Evolutionary conservation across 768 basidiomycete species (phyloP), one percentile per base, ranked within the genome.

Genomic region (Butyriboletus loyo): DNA sequence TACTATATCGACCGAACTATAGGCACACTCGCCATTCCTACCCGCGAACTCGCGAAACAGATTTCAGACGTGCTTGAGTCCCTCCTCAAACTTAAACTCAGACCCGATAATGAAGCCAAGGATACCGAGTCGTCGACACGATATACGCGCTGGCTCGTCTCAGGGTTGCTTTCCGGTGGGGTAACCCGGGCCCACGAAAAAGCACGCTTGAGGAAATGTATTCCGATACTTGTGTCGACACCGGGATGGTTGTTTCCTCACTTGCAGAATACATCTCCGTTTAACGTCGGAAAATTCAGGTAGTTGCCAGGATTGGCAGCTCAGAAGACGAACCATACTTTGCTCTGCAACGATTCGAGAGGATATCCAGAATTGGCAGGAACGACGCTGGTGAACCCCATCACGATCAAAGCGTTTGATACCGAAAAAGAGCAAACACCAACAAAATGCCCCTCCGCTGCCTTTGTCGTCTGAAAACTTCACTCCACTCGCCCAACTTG

Each of bases 341-440:
- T 99, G 97, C 75, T 98, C 96, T 11, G 97, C 97, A 6, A 99
- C 97, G 2, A 93, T 98, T 30, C 81, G 88, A 41, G 94, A 96
- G 59, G 93, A 94, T 60, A 96, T 99, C 3, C 91, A 98, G 71
- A 89, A 62, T 73, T 99, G 27, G 93, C 96, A 0, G 94, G 94
- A 11, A 84, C 82, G 24, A 80, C 92, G 3, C 73, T 98, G 28
- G 73, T 78, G 32, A 77, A 88, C 52, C 95, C 96, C 3, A 72
- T 94, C 43, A 82, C 97, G 69, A 84, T 96, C 70, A 91, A 92
- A 65, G 86, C 86, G 14, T 78, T 80, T 0, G 81, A 84, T 49
- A 71, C 69, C 7, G 81, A 82, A 54, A 60, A 56, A n/a, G 55
- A 57, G 37, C 48, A 56, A 14, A 11, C 57, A 58, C 2, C 61